Evolutionary conservation across 2,329 filamentous ascomycete species (phyloP).

Genomic region (Beauveria brongniartii): DNA sequence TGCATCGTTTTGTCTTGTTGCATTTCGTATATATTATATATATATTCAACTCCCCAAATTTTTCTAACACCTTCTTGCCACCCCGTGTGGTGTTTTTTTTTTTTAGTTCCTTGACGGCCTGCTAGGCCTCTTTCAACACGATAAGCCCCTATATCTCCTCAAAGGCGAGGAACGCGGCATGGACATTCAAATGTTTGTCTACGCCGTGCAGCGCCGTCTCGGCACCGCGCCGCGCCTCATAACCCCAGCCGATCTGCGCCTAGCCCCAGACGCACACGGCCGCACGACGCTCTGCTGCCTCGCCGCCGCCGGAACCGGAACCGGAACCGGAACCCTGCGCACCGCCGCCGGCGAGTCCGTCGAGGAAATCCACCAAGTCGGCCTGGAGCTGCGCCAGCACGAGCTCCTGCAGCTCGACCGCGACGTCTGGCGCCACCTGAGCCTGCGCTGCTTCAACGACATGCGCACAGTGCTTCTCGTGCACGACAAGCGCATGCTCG

Average conservation of each 20-base stretch:
- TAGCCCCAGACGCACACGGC: constrained; percentile 20
- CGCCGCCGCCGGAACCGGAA: background rate
- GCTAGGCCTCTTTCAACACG: constrained; percentile 22
- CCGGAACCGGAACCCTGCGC: constrained; percentile 3
- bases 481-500: constrained; percentile 36
- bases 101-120: constrained; percentile 24
- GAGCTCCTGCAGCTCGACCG: constrained; percentile 25
- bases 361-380: constrained; percentile 29
- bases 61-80: no score
- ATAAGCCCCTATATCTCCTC: constrained; percentile 26
- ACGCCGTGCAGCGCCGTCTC: constrained; percentile 20
- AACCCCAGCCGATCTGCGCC: constrained; percentile 24
- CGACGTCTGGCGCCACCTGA: constrained; percentile 26
- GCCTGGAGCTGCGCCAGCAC: constrained; percentile 30
- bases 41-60: no score
- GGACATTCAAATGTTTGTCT: constrained; percentile 31
- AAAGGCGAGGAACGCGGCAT: constrained; percentile 30
- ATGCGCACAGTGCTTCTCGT: constrained; percentile 31
- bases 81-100: no score
- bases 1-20: no score
- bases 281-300: constrained; percentile 23
- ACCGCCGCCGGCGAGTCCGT: constrained; percentile 18
- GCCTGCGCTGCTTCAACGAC: constrained; percentile 32
- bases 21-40: no score
- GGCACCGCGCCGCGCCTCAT: constrained; percentile 26